Base-by-base conservation (phyloP, 371 early-diverging fungal species). In the Rhizopus sp. region DNA sequence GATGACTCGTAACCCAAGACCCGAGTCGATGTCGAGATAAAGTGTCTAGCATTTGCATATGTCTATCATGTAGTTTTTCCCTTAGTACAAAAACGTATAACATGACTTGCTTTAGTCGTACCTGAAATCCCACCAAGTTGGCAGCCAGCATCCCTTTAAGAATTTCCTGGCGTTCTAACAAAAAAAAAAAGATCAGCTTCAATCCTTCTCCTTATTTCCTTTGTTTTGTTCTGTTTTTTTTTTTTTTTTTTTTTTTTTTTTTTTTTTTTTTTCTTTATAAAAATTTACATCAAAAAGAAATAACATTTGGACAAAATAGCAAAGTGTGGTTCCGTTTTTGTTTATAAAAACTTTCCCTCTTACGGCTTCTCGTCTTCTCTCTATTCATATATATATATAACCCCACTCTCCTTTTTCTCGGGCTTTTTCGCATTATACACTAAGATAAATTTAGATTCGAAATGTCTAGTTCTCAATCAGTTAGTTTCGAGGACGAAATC, bases 11-110 rank as follows among this genome's bases (percentile, higher is more conserved):
- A 81, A 4, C 94, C 93, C 33, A 97, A 80, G 13, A 98, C 88
- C 29, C 96, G 88, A 7, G 93, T 92, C 60, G 95, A 96, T 44
- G 89, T 89, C 52, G 94, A 91, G 39, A 91, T 87, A 73, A 99
- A 99, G 70, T 99, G 99, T 9, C 96, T 81, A 8, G 94, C 87
- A 72, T 99, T 96, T 2, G 95, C 88, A 66, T 96, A 98, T 1
- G 98, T 96, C 89, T 87, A 69, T 13, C 0, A 13, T 13, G 10
- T 41, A 32, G 39, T 30, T 33, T 7, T 32, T 31, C 8, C n/a
- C 35, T 40, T 38, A 39, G 17, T 35, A 33, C 17, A 23, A 23
- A 2, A 23, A 2, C 45, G 34, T 32, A n/a, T n/a, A 23, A 16
- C 12, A 17, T 44, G 13, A 9, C 0, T 16, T 13, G 16, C 35